A percentile compares a stretch with the other conserved stretches of the same genome.
Evolutionary conservation across 1,139 yeast genomes (phyloP).

Genomic region (Candida gigantensis): DNA sequence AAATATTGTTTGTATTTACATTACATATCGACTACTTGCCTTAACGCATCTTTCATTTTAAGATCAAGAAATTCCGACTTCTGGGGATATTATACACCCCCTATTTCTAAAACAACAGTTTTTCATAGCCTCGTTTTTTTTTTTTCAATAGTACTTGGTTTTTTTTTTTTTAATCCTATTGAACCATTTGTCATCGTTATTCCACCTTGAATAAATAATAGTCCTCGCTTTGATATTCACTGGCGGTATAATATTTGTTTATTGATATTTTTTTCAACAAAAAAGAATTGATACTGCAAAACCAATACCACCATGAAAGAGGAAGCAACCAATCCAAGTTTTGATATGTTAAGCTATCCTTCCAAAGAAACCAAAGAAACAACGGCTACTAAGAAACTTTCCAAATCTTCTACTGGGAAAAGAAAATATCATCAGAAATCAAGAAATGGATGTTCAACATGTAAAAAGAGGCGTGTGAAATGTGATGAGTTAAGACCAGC

Average conservation of each 20-base stretch:
- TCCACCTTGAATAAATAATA: too few relatives aligned
- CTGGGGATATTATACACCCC: too few relatives aligned
- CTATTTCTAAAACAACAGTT: neutral
- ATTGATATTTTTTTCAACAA: constrained; percentile 5
- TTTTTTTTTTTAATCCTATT: too few relatives aligned
- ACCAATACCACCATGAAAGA: constrained; percentile 1
- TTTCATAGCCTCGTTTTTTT: neutral
- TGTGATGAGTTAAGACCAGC: constrained; percentile 86
- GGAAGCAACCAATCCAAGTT: constrained; percentile 8
- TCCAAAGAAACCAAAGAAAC: neutral
- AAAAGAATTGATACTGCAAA: constrained; percentile 1
- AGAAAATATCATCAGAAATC: constrained; percentile 85
- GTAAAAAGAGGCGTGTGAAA: constrained; percentile 85
- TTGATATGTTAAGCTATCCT: constrained; percentile 1
- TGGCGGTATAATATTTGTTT: neutral
- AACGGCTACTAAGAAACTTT: constrained; percentile 4
- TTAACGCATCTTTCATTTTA: too few relatives aligned
- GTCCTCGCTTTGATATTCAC: too few relatives aligned
- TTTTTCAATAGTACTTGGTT: constrained; percentile 1
- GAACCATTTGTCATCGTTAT: too few relatives aligned
- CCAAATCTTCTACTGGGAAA: constrained; percentile 40
- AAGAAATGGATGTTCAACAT: constrained; percentile 83
- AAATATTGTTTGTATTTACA: neutral
- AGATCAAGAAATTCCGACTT: too few relatives aligned
- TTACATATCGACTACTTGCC: neutral